A percentile compares a stretch with the other conserved stretches of the same genome.
These are phyloP conservation scores for Prillingera fragicola DNA, from an alignment of 1,284 basidiomycete genomes.

Conservation along the genomic window DNA sequence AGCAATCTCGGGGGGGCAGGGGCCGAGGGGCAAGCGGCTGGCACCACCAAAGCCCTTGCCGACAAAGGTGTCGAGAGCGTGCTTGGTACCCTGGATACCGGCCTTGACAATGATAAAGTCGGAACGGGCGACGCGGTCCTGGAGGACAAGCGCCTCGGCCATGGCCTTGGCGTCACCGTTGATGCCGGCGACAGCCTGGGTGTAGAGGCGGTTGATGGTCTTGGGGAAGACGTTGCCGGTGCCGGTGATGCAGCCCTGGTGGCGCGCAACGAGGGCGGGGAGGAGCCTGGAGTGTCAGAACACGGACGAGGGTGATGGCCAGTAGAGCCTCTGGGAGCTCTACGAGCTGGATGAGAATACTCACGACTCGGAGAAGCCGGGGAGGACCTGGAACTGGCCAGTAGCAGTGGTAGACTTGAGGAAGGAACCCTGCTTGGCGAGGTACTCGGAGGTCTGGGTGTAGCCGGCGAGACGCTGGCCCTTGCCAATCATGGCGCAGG, in stretches of 20 bases:
- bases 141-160: conserved; percentile 63
- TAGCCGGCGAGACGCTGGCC: conserved; percentile 65
- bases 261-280: conserved; percentile 61
- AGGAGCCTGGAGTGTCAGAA: conserved; percentile 49
- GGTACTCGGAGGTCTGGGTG: conserved; percentile 41
- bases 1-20: conserved; percentile 46
- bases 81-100: conserved; percentile 56
- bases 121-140: conserved; percentile 63
- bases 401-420: conserved; percentile 26
- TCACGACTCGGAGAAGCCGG: conserved; percentile 45
- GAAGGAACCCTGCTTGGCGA: conserved; percentile 25
- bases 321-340: conserved; percentile 25
- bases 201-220: conserved; percentile 60
- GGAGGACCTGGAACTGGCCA: conserved; percentile 43
- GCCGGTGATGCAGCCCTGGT: conserved; percentile 63
- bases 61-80: conserved; percentile 62
- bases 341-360: no score
- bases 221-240: conserved; percentile 73
- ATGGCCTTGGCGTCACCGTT: conserved; percentile 54
- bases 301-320: conserved; percentile 3
- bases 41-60: conserved; percentile 60
- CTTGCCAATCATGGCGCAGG: conserved; percentile 79
- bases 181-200: conserved; percentile 50
- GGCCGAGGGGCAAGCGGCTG: conserved; percentile 57
- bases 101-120: conserved; percentile 68